Conservation (phyloP, 192 early-diverging fungal species). For the Entomortierella parvispora region DNA sequence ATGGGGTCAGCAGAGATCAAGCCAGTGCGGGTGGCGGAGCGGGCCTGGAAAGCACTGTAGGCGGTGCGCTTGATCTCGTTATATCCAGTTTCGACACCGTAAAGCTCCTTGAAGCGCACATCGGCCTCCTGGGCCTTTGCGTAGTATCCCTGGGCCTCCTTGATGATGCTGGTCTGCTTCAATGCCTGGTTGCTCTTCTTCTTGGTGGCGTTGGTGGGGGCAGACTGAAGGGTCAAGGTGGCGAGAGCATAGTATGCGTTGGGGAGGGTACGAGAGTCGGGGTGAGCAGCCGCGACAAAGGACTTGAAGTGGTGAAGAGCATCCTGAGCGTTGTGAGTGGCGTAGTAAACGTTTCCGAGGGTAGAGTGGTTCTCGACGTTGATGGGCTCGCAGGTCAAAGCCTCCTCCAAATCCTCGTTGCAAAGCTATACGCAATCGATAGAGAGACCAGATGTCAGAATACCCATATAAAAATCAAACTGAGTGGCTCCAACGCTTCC, state of each 20-base stretch:
- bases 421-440: slow-evolving; percentile 32
- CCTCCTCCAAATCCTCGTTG: slow-evolving; percentile 48
- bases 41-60: slow-evolving; percentile 49
- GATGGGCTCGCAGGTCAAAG: slow-evolving; percentile 36
- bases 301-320: slow-evolving; percentile 62
- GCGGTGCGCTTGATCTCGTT: slow-evolving; percentile 64
- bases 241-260: slow-evolving; percentile 64
- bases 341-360: slow-evolving; percentile 48
- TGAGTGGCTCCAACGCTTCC: slow-evolving; percentile 40
- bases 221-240: slow-evolving; percentile 49
- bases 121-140: slow-evolving; percentile 63
- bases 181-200: slow-evolving; percentile 56
- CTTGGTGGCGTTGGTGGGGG: slow-evolving; percentile 37
- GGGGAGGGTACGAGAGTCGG: slow-evolving; percentile 62
- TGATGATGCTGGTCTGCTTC: slow-evolving; percentile 46
- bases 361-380: slow-evolving; percentile 51
- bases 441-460: no score
- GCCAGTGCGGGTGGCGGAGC: slow-evolving; percentile 34
- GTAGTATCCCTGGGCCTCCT: slow-evolving; percentile 60
- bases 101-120: slow-evolving; percentile 61
- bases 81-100: slow-evolving; percentile 57
- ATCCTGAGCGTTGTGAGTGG: slow-evolving; percentile 53
- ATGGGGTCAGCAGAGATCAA: slow-evolving; percentile 39
- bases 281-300: slow-evolving; percentile 59
- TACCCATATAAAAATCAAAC: slow-evolving; percentile 40